These are phyloP conservation scores for Helotiales sp. DNA, from an alignment of 2,329 filamentous ascomycete species.

Conservation along the genomic window DNA sequence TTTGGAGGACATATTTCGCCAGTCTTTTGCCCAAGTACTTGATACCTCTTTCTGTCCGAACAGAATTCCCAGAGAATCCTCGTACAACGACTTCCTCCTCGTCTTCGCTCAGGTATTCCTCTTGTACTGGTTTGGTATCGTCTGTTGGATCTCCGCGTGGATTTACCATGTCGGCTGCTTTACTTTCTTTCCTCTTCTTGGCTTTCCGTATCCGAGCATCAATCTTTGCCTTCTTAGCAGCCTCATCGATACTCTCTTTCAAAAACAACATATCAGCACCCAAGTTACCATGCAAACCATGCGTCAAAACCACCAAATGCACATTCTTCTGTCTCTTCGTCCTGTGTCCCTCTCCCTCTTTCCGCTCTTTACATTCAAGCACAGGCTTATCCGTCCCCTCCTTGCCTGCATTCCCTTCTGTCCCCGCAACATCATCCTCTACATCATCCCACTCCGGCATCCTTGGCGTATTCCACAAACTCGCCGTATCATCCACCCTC, in stretches of 20 bases:
- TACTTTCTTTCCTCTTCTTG: slow-evolving; percentile 49
- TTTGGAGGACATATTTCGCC: slow-evolving; percentile 84
- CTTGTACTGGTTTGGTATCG: slow-evolving; percentile 20
- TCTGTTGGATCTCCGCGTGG: slow-evolving; percentile 26
- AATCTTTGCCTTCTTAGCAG: slow-evolving; percentile 73
- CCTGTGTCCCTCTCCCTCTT: slow-evolving; percentile 33
- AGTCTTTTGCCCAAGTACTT: slow-evolving; percentile 96
- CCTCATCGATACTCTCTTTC: slow-evolving; percentile 94
- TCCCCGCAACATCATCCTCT: slow-evolving; percentile 15
- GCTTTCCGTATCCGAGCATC: slow-evolving; percentile 68
- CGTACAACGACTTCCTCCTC: slow-evolving; percentile 88
- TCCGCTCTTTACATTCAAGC: slow-evolving; percentile 21
- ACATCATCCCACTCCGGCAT: slow-evolving; percentile 67
- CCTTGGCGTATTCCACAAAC: slow-evolving; percentile 89
- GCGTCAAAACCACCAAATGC: slow-evolving; percentile 89
- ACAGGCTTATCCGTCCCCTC: slow-evolving; percentile 35
- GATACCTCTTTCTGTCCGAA: slow-evolving; percentile 90
- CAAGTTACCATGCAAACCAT: slow-evolving; percentile 94
- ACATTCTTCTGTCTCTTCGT: slow-evolving; percentile 73
- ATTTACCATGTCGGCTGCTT: slow-evolving; percentile 34
- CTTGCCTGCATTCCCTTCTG: slow-evolving; percentile 35
- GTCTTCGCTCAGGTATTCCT: slow-evolving; percentile 53
- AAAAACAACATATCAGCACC: slow-evolving; percentile 96
- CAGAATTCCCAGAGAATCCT: slow-evolving; percentile 88
- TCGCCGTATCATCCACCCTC: slow-evolving; percentile 84